Conservation (phyloP, 768 basidiomycete genomes). For the Cystoderma amianthinum region DNA sequence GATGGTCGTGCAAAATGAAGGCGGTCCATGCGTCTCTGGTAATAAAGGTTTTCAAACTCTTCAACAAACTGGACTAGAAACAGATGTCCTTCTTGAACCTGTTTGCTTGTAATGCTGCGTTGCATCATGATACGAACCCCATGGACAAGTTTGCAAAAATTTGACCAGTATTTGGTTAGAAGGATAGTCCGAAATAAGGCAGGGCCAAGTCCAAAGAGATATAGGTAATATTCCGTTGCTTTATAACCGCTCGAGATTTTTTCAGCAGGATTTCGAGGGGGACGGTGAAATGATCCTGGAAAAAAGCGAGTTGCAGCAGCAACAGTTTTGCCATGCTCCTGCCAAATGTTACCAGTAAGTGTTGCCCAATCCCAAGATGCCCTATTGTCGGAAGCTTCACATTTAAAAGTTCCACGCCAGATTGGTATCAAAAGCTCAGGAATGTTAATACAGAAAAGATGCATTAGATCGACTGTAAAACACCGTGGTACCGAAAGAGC, state of each 20-base stretch:
- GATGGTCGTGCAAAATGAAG: constrained; percentile 26
- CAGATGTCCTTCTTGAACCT: constrained; percentile 14
- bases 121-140: constrained; percentile 18
- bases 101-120: constrained; percentile 8
- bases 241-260: constrained; percentile 31
- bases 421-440: constrained; percentile 16
- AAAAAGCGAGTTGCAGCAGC: constrained; percentile 11
- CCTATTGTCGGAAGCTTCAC: constrained; percentile 10
- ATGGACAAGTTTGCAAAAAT: constrained; percentile 24
- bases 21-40: constrained; percentile 11
- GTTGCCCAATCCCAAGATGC: constrained; percentile 22
- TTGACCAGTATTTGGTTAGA: constrained; percentile 16
- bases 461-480: constrained; percentile 24
- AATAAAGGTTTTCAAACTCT: constrained; percentile 29
- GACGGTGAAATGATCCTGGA: constrained; percentile 16
- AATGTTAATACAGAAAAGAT: constrained; percentile 18
- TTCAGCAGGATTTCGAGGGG: too few relatives aligned
- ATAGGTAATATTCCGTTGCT: constrained; percentile 23
- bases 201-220: constrained; percentile 26
- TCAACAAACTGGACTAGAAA: constrained; percentile 15
- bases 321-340: constrained; percentile 22
- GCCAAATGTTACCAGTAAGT: constrained; percentile 22
- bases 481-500: constrained; percentile 15
- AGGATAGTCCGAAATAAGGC: constrained; percentile 19
- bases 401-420: constrained; percentile 20